These are phyloP conservation scores for Trifolium repens DNA, from an alignment of 306 rosid species.

Conservation along the genomic window DNA sequence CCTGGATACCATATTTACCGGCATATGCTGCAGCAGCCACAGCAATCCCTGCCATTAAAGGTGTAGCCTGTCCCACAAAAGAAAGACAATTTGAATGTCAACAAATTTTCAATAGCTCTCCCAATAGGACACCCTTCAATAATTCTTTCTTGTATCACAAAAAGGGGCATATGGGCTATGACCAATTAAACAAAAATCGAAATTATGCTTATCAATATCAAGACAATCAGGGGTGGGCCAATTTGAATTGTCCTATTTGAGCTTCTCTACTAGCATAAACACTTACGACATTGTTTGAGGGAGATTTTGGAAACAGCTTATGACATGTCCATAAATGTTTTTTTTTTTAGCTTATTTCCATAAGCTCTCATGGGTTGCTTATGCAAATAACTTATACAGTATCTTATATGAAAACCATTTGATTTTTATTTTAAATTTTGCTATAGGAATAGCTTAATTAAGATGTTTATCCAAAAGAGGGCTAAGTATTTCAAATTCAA, in stretches of 20 bases:
- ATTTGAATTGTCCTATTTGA: not conserved
- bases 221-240: not conserved
- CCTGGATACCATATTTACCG: constrained; percentile 67
- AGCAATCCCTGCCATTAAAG: constrained; percentile 68
- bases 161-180: not conserved
- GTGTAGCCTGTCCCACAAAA: constrained; percentile 54
- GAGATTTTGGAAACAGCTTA: not conserved
- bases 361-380: not conserved
- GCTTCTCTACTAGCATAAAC: not conserved
- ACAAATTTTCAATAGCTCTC: not conserved
- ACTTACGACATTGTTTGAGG: not conserved
- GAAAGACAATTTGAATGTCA: constrained; percentile 11
- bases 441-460: not conserved
- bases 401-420: not conserved
- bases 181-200: not conserved
- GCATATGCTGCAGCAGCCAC: constrained; percentile 93
- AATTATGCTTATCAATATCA: not conserved
- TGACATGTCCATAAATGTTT: not conserved
- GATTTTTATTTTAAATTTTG: not conserved
- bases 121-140: not conserved
- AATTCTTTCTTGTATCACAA: not conserved
- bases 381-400: not conserved
- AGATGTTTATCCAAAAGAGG: not conserved
- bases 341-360: not conserved
- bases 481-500: not conserved